Conservation (phyloP, 192 early-diverging fungal genomes). For the Phlyctochytrium arcticum region DNA sequence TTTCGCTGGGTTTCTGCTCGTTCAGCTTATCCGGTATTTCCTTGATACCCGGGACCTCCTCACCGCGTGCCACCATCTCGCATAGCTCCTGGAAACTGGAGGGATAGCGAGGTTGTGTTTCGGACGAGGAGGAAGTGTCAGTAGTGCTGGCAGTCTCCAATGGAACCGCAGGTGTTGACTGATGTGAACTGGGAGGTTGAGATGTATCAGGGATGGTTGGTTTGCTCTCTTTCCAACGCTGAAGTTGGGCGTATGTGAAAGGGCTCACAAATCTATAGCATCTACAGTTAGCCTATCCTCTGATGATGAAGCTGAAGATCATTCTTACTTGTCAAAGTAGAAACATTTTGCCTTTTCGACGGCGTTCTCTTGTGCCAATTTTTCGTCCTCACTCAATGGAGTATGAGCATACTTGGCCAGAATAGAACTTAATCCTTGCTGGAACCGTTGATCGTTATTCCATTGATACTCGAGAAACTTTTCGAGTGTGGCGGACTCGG, state of each 20-base stretch:
- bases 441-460: conserved; percentile 13
- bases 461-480: conserved; percentile 7
- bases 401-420: too few species aligned
- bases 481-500: conserved; percentile 4
- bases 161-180: too few species aligned
- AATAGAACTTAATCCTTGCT: conserved; percentile 11
- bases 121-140: too few species aligned
- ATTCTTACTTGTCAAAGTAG: conserved; percentile 34
- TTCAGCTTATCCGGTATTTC: conserved; percentile 38
- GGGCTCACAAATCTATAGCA: too few species aligned
- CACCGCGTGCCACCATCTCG: conserved; percentile 36
- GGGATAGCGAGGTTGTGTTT: conserved; percentile 33
- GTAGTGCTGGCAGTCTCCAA: too few species aligned
- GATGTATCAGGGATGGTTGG: too few species aligned
- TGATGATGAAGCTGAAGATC: not conserved
- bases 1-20: conserved; percentile 11
- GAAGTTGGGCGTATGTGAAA: not conserved
- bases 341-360: conserved; percentile 33
- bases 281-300: too few species aligned
- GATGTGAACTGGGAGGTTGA: too few species aligned
- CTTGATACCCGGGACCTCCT: conserved; percentile 37
- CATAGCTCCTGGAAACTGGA: conserved; percentile 41
- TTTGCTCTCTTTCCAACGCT: not conserved
- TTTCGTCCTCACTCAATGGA: not conserved
- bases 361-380: not conserved